These are phyloP conservation scores for Angomonas ambiguus DNA, from an alignment of 208 protist genomes.

Conservation along the genomic window DNA sequence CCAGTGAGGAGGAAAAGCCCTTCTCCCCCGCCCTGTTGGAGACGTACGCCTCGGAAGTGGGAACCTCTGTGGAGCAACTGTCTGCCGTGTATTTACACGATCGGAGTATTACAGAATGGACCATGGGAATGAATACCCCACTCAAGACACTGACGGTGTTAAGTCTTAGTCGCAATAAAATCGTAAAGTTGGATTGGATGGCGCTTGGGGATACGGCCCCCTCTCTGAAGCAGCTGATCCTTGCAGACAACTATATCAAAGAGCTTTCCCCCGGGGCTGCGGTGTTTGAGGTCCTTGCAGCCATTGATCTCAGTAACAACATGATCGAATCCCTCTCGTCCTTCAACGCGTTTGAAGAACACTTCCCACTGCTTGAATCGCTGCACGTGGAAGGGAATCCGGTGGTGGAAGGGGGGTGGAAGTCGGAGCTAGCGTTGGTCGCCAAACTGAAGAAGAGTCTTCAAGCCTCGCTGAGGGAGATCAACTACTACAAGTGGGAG, in stretches of 20 bases:
- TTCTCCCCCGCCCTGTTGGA: conserved; percentile 31
- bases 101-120: conserved; percentile 33
- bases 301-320: conserved; percentile 59
- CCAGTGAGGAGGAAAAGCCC: neutral
- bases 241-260: conserved; percentile 44
- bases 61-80: conserved; percentile 3
- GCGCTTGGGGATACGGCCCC: conserved; percentile 25
- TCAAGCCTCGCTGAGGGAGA: neutral
- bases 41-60: conserved; percentile 24
- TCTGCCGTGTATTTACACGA: conserved; percentile 39
- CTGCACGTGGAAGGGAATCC: conserved; percentile 70
- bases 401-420: conserved; percentile 22
- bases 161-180: conserved; percentile 34
- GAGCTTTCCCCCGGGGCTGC: conserved; percentile 15
- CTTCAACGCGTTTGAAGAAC: conserved; percentile 23
- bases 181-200: conserved; percentile 39
- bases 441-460: conserved; percentile 18
- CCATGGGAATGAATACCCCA: conserved; percentile 14
- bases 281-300: conserved; percentile 30
- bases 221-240: neutral
- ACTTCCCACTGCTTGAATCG: conserved; percentile 34
- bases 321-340: conserved; percentile 34
- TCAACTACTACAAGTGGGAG: conserved; percentile 11
- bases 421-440: conserved; percentile 19
- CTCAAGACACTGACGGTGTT: conserved; percentile 30